These are phyloP conservation scores for Mycena vitilis DNA, from an alignment of 768 basidiomycete genomes.

Conservation along the genomic window DNA sequence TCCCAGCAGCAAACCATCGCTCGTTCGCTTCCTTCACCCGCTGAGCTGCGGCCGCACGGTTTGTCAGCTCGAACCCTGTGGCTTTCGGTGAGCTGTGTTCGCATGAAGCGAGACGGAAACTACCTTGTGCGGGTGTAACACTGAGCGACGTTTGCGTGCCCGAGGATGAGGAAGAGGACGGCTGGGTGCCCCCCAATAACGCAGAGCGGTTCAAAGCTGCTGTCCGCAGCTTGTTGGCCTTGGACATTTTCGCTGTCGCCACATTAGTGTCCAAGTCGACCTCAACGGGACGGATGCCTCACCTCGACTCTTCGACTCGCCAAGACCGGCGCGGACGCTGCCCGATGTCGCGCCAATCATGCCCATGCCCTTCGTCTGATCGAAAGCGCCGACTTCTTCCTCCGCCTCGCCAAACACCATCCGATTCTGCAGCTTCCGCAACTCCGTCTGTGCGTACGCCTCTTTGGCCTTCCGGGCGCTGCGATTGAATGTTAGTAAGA, in stretches of 20 bases:
- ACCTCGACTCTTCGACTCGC: slow-evolving; percentile 94
- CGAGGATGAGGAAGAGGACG: slow-evolving; percentile 77
- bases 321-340: slow-evolving; percentile 87
- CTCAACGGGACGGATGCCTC: slow-evolving; percentile 39
- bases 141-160: slow-evolving; percentile 93
- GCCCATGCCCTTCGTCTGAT: slow-evolving; percentile 97
- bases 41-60: slow-evolving; percentile 86
- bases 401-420: slow-evolving; percentile 97
- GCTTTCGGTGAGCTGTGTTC: slow-evolving; percentile 34
- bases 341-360: slow-evolving; percentile 94
- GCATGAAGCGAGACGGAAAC: background rate
- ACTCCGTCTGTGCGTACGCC: slow-evolving; percentile 95
- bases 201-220: slow-evolving; percentile 85
- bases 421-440: slow-evolving; percentile 96
- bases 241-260: slow-evolving; percentile 89
- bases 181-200: slow-evolving; percentile 59
- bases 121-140: slow-evolving; percentile 96
- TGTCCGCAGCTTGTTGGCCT: slow-evolving; percentile 91
- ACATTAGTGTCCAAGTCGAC: slow-evolving; percentile 9
- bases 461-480: slow-evolving; percentile 99
- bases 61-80: slow-evolving; percentile 92
- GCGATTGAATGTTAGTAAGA: slow-evolving; percentile 11
- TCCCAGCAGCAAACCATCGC: slow-evolving; percentile 92
- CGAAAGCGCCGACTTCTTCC: slow-evolving; percentile 95
- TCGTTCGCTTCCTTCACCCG: slow-evolving; percentile 97